These are phyloP conservation scores for Leccinum uliginosum DNA, from an alignment of 768 basidiomycete genomes.

Conservation along the genomic window DNA sequence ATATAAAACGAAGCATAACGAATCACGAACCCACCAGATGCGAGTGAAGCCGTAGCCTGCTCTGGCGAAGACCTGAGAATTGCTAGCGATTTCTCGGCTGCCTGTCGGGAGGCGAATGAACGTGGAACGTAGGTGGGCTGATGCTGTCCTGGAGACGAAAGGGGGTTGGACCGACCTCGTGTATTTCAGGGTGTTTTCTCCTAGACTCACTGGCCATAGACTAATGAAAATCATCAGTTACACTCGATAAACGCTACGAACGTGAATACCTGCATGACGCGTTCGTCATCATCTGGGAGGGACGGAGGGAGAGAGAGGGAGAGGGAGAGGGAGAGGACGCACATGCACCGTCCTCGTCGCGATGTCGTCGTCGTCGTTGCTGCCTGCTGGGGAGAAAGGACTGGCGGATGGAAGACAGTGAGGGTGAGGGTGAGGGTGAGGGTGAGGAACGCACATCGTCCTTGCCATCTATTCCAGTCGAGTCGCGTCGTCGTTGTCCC, in stretches of 20 bases:
- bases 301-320: too few relatives aligned
- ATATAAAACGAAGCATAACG: background rate
- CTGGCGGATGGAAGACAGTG: too few relatives aligned
- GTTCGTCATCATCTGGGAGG: too few relatives aligned
- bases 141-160: background rate
- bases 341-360: too few relatives aligned
- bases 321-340: too few relatives aligned
- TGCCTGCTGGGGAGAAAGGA: too few relatives aligned
- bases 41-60: constrained; percentile 64
- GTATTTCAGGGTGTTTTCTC: constrained; percentile 87
- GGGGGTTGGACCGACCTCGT: constrained; percentile 59
- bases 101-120: constrained; percentile 37
- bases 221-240: constrained; percentile 33
- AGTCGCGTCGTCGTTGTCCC: too few relatives aligned
- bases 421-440: too few relatives aligned
- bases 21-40: constrained; percentile 54
- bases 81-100: constrained; percentile 82
- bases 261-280: constrained; percentile 57
- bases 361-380: too few relatives aligned
- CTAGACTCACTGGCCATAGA: constrained; percentile 86
- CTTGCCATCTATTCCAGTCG: too few relatives aligned
- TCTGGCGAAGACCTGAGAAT: constrained; percentile 78
- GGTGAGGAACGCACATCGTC: too few relatives aligned
- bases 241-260: background rate
- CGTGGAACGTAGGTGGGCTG: constrained; percentile 7